Percentiles rank a stretch among this genome's conserved stretches.
These are phyloP conservation scores for Dryas integrifolia DNA, from an alignment of 331 rosid genomes.

Conservation along the genomic window DNA sequence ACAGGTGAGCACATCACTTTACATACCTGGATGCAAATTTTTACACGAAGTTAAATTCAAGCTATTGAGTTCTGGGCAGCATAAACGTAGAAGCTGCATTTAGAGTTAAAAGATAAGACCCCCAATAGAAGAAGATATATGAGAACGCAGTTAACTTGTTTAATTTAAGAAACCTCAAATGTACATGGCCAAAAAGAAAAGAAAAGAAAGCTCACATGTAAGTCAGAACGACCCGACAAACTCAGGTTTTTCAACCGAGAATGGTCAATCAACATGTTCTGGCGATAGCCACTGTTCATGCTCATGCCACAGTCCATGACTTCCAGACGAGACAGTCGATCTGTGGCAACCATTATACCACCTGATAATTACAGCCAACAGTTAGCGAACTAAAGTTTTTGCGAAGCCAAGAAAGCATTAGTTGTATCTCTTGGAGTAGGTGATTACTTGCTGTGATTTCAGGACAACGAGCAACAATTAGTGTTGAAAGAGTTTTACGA, in stretches of 20 bases:
- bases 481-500: slow-evolving; percentile 64
- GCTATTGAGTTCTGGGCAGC: slow-evolving; percentile 70
- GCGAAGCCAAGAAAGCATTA: slow-evolving; percentile 11
- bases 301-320: slow-evolving; percentile 94
- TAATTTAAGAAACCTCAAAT: slow-evolving; percentile 12
- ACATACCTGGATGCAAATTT: slow-evolving; percentile 76
- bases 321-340: slow-evolving; percentile 75
- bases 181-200: too few relatives aligned
- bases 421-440: not conserved
- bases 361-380: slow-evolving; percentile 43
- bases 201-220: slow-evolving; percentile 52
- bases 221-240: slow-evolving; percentile 86
- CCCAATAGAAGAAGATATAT: slow-evolving; percentile 16
- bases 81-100: slow-evolving; percentile 69
- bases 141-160: not conserved
- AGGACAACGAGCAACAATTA: slow-evolving; percentile 88
- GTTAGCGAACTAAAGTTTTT: slow-evolving; percentile 18
- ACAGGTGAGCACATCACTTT: slow-evolving; percentile 16
- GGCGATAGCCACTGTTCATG: slow-evolving; percentile 5
- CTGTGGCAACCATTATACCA: slow-evolving; percentile 83
- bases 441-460: slow-evolving; percentile 76
- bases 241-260: slow-evolving; percentile 71
- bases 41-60: slow-evolving; percentile 75
- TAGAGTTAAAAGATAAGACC: slow-evolving; percentile 21
- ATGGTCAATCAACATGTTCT: too few relatives aligned